Conservation (phyloP, 2,329 filamentous ascomycete genomes). For the Botryosphaeria dothidea region DNA sequence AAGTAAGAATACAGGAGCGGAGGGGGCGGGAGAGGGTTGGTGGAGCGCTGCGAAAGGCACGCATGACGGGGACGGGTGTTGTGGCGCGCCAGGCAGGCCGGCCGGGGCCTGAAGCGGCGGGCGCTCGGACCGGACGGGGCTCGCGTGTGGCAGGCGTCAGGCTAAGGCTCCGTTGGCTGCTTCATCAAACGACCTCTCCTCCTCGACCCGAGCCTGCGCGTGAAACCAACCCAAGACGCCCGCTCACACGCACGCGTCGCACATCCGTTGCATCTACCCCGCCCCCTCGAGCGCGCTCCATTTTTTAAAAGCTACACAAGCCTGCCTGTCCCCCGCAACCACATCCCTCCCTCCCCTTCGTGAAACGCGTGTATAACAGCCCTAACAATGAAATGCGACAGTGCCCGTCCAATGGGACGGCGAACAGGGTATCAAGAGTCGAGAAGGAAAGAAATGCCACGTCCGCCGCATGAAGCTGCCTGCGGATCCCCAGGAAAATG, state of each 20-base stretch:
- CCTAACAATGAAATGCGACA: conserved; percentile 17
- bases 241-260: not conserved
- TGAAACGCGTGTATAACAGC: conserved; percentile 15
- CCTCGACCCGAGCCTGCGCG: conserved; percentile 5
- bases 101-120: not conserved
- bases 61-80: not conserved
- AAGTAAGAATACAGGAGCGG: not conserved
- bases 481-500: not conserved
- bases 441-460: conserved; percentile 2
- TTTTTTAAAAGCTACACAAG: conserved; percentile 13
- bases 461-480: conserved; percentile 11
- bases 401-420: conserved; percentile 14
- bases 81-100: not conserved
- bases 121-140: not conserved
- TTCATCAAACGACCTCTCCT: not conserved
- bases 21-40: not conserved
- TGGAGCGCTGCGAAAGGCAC: not conserved
- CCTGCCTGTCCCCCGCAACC: not conserved
- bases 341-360: not conserved
- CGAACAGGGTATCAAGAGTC: conserved; percentile 14
- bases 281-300: conserved; percentile 1
- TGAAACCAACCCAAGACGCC: not conserved
- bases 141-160: not conserved
- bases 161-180: not conserved
- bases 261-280: conserved; percentile 10